Conservation (phyloP, 768 basidiomycete genomes). For the Tulasnella sp. region DNA sequence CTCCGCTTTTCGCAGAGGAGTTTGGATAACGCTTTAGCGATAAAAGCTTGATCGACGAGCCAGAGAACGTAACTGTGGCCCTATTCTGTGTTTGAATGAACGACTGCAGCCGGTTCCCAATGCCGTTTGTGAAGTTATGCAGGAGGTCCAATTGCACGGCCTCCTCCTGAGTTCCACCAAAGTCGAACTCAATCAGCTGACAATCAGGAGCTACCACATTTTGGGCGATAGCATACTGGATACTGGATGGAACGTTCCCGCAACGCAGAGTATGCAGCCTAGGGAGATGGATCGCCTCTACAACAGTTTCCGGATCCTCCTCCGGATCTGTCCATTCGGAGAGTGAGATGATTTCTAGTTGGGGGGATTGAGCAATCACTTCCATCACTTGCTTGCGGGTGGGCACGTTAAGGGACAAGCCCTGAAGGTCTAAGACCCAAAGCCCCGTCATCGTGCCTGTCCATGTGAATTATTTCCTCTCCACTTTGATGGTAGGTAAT, state of each 20-base stretch:
- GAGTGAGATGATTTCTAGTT: background rate
- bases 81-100: background rate
- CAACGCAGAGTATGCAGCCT: background rate
- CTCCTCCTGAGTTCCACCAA: background rate
- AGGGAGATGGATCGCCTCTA: background rate
- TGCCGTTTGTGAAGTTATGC: background rate
- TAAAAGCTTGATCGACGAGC: background rate
- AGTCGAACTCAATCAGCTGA: background rate
- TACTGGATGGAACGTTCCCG: background rate
- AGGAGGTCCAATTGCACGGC: background rate
- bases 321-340: background rate
- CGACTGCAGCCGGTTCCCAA: background rate
- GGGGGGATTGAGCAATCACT: background rate
- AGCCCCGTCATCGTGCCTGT: background rate
- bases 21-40: background rate
- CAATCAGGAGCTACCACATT: background rate
- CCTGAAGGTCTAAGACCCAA: background rate
- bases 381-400: background rate
- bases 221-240: background rate
- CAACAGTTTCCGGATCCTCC: background rate
- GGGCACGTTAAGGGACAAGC: background rate
- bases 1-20: background rate
- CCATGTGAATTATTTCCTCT: background rate
- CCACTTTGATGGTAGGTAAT: background rate
- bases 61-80: background rate